Conservation (phyloP, 192 early-diverging fungal genomes). For the Oehlia diaphana region DNA sequence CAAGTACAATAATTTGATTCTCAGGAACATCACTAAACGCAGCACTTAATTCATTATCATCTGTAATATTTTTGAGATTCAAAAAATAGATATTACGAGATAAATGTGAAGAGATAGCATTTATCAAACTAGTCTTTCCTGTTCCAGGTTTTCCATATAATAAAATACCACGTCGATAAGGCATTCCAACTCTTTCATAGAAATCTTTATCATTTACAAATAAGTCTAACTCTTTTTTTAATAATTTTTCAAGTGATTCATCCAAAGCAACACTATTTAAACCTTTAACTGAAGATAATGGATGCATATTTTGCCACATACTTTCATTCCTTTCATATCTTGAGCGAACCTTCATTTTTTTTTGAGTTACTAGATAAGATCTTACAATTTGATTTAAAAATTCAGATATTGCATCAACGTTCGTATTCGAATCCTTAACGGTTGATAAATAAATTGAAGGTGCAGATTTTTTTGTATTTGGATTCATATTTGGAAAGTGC, state of each 20-base stretch:
- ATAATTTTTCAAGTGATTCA: too few relatives aligned
- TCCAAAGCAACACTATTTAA: too few relatives aligned
- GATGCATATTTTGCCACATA: too few relatives aligned
- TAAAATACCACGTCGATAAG: slow-evolving; percentile 55
- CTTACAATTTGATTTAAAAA: background rate
- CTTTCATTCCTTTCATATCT: too few relatives aligned
- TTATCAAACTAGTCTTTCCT: too few relatives aligned
- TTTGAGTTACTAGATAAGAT: slow-evolving; percentile 13
- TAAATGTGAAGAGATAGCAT: slow-evolving; percentile 37
- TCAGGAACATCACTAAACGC: slow-evolving; percentile 33
- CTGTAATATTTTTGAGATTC: slow-evolving; percentile 36
- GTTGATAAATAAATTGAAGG: slow-evolving; percentile 8
- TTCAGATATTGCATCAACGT: slow-evolving; percentile 1
- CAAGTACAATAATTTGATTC: slow-evolving; percentile 42
- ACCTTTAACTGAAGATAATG: too few relatives aligned
- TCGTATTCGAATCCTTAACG: slow-evolving; percentile 7
- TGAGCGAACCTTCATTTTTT: too few relatives aligned
- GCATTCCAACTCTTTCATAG: slow-evolving; percentile 59
- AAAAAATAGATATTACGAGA: slow-evolving; percentile 39
- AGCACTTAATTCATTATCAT: slow-evolving; percentile 17
- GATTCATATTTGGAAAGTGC: too few relatives aligned
- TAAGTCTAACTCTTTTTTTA: too few relatives aligned
- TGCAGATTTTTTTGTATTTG: too few relatives aligned
- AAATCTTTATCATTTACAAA: slow-evolving; percentile 48
- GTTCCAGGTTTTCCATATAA: slow-evolving; percentile 26